These are phyloP conservation scores for Coffea eugenioides DNA, from an alignment of 257 asterid genomes.

Conservation along the genomic window DNA sequence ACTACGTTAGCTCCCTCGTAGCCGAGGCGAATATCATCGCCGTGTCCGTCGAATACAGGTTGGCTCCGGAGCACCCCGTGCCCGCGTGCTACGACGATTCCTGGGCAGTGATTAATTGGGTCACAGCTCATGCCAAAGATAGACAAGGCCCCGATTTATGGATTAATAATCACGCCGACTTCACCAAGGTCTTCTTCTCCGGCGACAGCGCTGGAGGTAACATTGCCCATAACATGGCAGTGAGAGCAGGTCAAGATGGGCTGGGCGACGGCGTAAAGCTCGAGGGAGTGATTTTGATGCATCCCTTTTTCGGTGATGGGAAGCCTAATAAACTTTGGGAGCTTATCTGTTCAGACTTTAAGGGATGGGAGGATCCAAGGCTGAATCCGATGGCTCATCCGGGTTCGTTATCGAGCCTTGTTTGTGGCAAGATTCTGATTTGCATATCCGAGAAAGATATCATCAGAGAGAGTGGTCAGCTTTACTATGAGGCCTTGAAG, in stretches of 20 bases:
- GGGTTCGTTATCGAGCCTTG: slow-evolving; percentile 43
- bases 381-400: slow-evolving; percentile 10
- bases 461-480: slow-evolving; percentile 45
- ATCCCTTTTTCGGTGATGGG: slow-evolving; percentile 61
- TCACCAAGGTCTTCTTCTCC: slow-evolving; percentile 41
- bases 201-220: slow-evolving; percentile 94
- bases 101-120: slow-evolving; percentile 56
- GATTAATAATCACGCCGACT: slow-evolving; percentile 50
- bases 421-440: slow-evolving; percentile 52
- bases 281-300: slow-evolving; percentile 28
- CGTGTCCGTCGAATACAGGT: slow-evolving; percentile 63
- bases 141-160: slow-evolving; percentile 47
- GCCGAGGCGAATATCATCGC: slow-evolving; percentile 46
- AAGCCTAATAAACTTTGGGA: slow-evolving; percentile 44
- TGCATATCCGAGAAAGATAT: slow-evolving; percentile 53
- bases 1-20: slow-evolving; percentile 39
- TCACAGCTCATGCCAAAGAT: slow-evolving; percentile 28
- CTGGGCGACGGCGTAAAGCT: too few species aligned
- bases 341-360: slow-evolving; percentile 15
- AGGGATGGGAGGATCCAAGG: background rate
- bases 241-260: slow-evolving; percentile 27
- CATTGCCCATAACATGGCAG: slow-evolving; percentile 50
- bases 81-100: slow-evolving; percentile 75
- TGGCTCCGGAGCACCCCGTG: slow-evolving; percentile 65
- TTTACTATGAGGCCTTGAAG: slow-evolving; percentile 56